A percentile compares a stretch with the other conserved stretches of the same genome.
Evolutionary conservation across 2,329 filamentous ascomycete genomes (phyloP).

Genomic region (Trichoderma sp.): DNA sequence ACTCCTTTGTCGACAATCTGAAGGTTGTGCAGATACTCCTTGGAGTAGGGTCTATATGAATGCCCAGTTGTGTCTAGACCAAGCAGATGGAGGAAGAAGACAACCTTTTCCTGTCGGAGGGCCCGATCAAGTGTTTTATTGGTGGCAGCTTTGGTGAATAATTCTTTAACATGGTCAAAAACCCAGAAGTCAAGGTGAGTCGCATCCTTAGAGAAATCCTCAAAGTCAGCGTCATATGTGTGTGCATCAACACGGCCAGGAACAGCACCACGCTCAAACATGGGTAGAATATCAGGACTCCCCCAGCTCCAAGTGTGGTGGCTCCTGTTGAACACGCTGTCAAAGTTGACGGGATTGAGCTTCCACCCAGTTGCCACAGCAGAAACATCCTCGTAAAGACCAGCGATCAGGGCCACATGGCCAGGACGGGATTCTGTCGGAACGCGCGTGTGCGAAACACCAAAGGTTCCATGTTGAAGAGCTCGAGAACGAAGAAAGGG

Average conservation of each 20-base stretch:
- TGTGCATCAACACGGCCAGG: slow-evolving; percentile 85
- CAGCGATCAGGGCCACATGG: slow-evolving; percentile 94
- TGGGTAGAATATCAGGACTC: slow-evolving; percentile 93
- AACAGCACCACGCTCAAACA: slow-evolving; percentile 94
- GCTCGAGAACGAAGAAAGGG: slow-evolving; percentile 90
- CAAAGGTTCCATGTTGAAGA: slow-evolving; percentile 88
- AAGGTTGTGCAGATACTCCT: slow-evolving; percentile 93
- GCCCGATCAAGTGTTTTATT: slow-evolving; percentile 74
- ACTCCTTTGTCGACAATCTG: slow-evolving; percentile 92
- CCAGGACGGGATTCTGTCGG: slow-evolving; percentile 95
- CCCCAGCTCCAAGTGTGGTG: slow-evolving; percentile 99
- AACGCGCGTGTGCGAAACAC: slow-evolving; percentile 93
- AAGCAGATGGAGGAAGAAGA: slow-evolving; percentile 93
- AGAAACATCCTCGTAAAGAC: slow-evolving; percentile 96
- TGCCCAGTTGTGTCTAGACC: slow-evolving; percentile 92
- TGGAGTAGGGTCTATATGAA: slow-evolving; percentile 83
- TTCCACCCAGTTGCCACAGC: slow-evolving; percentile 98
- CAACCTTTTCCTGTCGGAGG: slow-evolving; percentile 79
- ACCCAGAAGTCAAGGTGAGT: slow-evolving; percentile 88
- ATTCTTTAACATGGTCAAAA: slow-evolving; percentile 85
- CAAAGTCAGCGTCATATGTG: slow-evolving; percentile 78
- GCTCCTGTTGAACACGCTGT: slow-evolving; percentile 97
- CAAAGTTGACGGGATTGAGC: slow-evolving; percentile 95
- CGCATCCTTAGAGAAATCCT: slow-evolving; percentile 87
- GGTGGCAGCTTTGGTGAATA: slow-evolving; percentile 78